A percentile compares a stretch with the other conserved stretches of the same genome.
phyloP scores from a whole-genome alignment of 140 eudicot genomes.

The Cichorium intybus region DNA sequence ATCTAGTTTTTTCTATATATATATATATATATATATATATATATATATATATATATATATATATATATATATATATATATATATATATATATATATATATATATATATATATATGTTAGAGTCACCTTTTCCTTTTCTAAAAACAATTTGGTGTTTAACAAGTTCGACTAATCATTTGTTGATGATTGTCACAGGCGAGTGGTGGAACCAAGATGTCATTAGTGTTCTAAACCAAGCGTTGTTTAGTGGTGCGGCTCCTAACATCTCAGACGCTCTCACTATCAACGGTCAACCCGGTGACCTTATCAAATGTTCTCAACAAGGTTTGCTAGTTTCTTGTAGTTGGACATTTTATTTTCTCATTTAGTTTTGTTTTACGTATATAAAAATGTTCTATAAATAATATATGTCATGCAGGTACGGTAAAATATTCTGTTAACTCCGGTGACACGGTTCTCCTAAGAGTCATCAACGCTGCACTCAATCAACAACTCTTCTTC shows the following conservation, averaged over 20 bases:
- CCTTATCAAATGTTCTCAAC: slow-evolving; percentile 62
- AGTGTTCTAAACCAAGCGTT: slow-evolving; percentile 54
- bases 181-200: slow-evolving; percentile 49
- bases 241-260: slow-evolving; percentile 78
- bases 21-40: too few relatives aligned
- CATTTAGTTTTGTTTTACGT: too few relatives aligned
- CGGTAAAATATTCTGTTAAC: slow-evolving; percentile 38
- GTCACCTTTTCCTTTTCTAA: too few relatives aligned
- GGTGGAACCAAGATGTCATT: slow-evolving; percentile 75
- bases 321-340: slow-evolving; percentile 35
- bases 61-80: too few relatives aligned
- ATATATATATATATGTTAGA: too few relatives aligned
- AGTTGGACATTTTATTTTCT: neutral
- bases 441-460: slow-evolving; percentile 63
- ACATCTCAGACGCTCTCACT: slow-evolving; percentile 73
- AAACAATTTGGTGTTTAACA: neutral
- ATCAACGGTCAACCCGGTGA: slow-evolving; percentile 91
- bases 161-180: neutral
- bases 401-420: slow-evolving; percentile 31
- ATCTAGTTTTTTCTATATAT: too few relatives aligned
- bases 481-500: slow-evolving; percentile 84
- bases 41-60: too few relatives aligned
- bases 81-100: too few relatives aligned
- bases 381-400: too few relatives aligned
- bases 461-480: slow-evolving; percentile 82